Evolutionary conservation across 306 rosid species (phyloP).

Genomic region (Pueraria montana): DNA sequence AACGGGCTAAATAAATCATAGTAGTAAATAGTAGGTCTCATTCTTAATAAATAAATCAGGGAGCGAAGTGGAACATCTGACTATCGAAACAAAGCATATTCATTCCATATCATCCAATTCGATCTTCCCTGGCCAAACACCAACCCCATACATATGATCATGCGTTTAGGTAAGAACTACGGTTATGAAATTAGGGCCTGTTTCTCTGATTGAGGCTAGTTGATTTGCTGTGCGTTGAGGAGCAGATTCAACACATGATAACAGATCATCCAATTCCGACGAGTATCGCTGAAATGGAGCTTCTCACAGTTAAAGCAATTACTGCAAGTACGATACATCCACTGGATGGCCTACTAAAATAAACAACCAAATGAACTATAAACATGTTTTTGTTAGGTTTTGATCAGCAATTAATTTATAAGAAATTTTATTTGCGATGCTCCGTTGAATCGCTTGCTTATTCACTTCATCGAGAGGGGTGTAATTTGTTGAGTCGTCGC

Average conservation of each 20-base stretch:
- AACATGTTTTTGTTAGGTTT: not conserved
- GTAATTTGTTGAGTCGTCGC: not conserved
- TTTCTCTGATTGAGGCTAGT: too few relatives aligned
- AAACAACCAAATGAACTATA: constrained; percentile 1
- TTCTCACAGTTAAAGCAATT: too few relatives aligned
- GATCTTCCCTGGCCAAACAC: too few relatives aligned
- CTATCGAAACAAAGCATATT: not conserved
- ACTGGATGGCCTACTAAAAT: too few relatives aligned
- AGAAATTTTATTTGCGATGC: not conserved
- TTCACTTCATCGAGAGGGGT: not conserved
- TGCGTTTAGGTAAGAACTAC: not conserved
- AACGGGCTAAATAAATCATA: not conserved
- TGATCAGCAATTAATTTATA: not conserved
- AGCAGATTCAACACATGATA: not conserved
- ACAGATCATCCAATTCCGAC: not conserved
- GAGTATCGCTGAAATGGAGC: too few relatives aligned
- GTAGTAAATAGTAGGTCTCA: constrained; percentile 3
- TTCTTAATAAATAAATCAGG: not conserved
- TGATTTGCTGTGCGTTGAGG: too few relatives aligned
- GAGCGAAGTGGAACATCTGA: not conserved
- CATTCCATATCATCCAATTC: not conserved
- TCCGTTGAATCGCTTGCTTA: not conserved
- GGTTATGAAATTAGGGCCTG: too few relatives aligned
- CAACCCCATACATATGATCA: too few relatives aligned
- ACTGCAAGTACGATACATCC: too few relatives aligned